phyloP scores from a whole-genome alignment of 176 grass and related monocot species.

The Oropetium thomaeum region DNA sequence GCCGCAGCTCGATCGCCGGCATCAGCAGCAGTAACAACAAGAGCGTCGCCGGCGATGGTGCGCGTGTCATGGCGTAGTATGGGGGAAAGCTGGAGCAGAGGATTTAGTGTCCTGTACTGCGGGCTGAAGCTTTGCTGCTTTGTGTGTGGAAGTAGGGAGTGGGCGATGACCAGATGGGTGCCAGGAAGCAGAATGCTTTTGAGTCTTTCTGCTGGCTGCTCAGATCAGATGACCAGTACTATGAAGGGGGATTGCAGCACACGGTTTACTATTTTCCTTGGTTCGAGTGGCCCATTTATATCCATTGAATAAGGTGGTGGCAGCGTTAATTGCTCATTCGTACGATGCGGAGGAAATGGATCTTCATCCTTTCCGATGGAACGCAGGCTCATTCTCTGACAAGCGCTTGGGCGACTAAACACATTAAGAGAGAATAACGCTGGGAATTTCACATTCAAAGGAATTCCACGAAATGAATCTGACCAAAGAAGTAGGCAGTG shows the following conservation, averaged over 20 bases:
- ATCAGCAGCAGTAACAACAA: conserved; percentile 22
- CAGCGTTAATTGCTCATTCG: conserved; percentile 3
- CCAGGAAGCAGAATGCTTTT: not conserved
- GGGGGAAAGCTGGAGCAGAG: not conserved
- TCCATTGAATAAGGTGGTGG: conserved; percentile 7
- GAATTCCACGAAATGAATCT: too few species aligned
- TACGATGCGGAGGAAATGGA: not conserved
- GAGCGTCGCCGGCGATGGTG: conserved; percentile 23
- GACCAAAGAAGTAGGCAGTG: too few species aligned
- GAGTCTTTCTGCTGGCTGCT: not conserved
- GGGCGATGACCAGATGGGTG: not conserved
- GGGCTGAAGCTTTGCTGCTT: not conserved
- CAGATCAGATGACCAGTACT: not conserved
- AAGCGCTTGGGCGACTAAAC: too few species aligned
- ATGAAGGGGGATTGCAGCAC: not conserved
- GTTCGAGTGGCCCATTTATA: conserved; percentile 21
- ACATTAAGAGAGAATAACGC: too few species aligned
- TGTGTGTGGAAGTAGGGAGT: not conserved
- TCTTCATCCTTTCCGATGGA: not conserved
- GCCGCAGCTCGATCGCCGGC: conserved; percentile 27
- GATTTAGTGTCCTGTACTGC: not conserved
- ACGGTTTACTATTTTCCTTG: not conserved
- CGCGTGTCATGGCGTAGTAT: conserved; percentile 30
- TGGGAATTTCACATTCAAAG: too few species aligned
- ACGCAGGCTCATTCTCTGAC: too few species aligned